Percentiles rank a stretch among this genome's conserved stretches.
Conservation (phyloP, 2,329 filamentous ascomycete genomes). For the Hypoxylon sp. region DNA sequence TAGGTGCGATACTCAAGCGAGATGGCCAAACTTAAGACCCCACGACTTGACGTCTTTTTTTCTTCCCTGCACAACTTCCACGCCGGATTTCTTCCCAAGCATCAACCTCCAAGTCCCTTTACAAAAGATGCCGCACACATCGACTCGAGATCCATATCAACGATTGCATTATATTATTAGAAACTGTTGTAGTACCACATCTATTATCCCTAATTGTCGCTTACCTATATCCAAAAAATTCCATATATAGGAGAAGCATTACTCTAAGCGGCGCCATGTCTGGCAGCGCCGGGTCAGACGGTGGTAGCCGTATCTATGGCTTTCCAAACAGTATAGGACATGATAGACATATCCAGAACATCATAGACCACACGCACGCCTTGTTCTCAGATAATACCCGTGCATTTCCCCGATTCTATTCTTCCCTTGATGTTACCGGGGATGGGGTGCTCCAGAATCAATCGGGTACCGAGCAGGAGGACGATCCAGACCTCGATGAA, state of each 20-base stretch:
- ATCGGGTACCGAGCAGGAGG: conserved; percentile 4
- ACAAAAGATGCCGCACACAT: neutral
- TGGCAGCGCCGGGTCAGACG: conserved; percentile 21
- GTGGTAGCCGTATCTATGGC: conserved; percentile 38
- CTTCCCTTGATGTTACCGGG: neutral
- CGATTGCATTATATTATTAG: conserved; percentile 10
- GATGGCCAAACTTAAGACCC: neutral
- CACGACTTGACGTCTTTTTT: neutral
- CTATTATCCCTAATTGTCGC: neutral
- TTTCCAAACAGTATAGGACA: conserved; percentile 34
- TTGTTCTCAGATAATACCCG: conserved; percentile 39
- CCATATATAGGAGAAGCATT: neutral
- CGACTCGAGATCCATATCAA: neutral
- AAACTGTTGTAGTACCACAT: neutral
- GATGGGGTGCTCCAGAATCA: conserved; percentile 15
- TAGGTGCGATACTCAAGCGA: conserved; percentile 14
- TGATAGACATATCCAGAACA: conserved; percentile 50
- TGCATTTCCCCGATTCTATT: conserved; percentile 25
- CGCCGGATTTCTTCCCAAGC: neutral
- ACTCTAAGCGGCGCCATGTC: conserved; percentile 41
- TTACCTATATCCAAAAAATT: neutral
- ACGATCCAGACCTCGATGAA: conserved; percentile 44
- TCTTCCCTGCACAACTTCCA: conserved; percentile 1
- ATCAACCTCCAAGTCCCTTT: neutral
- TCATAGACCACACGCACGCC: conserved; percentile 47